Percentiles rank a stretch among this genome's conserved stretches.
These are phyloP conservation scores for Cucurbita ficifolia DNA, from an alignment of 306 rosid species.

Conservation along the genomic window DNA sequence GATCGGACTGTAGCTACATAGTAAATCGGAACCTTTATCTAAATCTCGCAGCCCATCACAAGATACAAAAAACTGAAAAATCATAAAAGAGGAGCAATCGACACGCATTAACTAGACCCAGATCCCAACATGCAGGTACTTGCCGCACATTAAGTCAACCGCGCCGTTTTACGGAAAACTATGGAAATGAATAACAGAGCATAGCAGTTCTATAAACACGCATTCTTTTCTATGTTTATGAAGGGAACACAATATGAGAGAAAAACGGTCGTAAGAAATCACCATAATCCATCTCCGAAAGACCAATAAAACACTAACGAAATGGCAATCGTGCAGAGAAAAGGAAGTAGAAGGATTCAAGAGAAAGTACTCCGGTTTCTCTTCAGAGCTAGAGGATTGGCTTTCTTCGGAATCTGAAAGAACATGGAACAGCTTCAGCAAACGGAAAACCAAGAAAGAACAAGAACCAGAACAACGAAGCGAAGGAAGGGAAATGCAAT, in stretches of 20 bases:
- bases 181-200: not conserved
- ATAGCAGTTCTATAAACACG: not conserved
- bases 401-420: conserved; percentile 65
- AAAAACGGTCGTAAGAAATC: conserved; percentile 13
- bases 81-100: not conserved
- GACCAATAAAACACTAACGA: conserved; percentile 8
- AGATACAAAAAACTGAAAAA: not conserved
- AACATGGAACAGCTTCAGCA: conserved; percentile 20
- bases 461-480: conserved; percentile 7
- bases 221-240: conserved; percentile 1
- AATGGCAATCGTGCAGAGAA: conserved; percentile 16
- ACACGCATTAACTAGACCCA: conserved; percentile 11
- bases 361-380: conserved; percentile 48
- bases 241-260: not conserved
- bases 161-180: not conserved
- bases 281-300: not conserved
- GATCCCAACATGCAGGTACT: conserved; percentile 45
- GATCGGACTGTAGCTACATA: not conserved
- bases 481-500: not conserved
- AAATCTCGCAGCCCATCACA: conserved; percentile 1
- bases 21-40: not conserved
- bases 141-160: conserved; percentile 17
- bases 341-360: conserved; percentile 1
- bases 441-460: conserved; percentile 17
- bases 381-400: conserved; percentile 49